These are phyloP conservation scores for Fusarium solani-melongenae DNA, from an alignment of 2,329 filamentous ascomycete species.

Conservation along the genomic window DNA sequence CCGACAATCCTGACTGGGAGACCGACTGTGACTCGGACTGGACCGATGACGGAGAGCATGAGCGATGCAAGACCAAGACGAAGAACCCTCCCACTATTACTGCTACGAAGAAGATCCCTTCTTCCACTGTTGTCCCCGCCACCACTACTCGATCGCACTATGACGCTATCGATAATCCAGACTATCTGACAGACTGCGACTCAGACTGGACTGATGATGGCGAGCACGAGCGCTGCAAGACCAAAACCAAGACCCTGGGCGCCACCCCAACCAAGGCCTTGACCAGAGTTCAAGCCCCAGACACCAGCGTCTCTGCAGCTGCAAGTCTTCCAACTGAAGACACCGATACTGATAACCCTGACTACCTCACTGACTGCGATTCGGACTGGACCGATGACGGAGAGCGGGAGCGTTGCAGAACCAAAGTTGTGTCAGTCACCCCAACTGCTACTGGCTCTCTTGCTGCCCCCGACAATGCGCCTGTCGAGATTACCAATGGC, in stretches of 20 bases:
- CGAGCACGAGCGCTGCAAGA: not conserved
- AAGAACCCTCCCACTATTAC: not conserved
- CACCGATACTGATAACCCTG: not conserved
- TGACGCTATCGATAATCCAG: not conserved
- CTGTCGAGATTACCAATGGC: not conserved
- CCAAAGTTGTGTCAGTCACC: not conserved
- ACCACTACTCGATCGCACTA: not conserved
- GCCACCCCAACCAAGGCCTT: not conserved
- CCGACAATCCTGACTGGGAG: not conserved
- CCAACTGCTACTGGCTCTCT: not conserved
- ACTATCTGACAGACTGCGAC: not conserved
- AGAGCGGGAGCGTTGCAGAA: not conserved
- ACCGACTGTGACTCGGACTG: constrained; percentile 1
- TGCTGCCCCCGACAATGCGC: not conserved
- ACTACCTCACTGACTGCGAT: not conserved
- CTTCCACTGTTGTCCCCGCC: not conserved
- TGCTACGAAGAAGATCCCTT: not conserved
- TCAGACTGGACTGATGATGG: constrained; percentile 1
- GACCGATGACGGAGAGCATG: not conserved
- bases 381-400: not conserved
- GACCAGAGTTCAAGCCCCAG: not conserved
- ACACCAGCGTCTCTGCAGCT: not conserved
- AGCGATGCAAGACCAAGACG: not conserved
- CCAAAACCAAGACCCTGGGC: not conserved
- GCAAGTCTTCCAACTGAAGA: not conserved